Percentiles rank a stretch among this genome's conserved stretches.
phyloP scores from a whole-genome alignment of 495 filamentous ascomycete genomes.

The Parathielavia appendiculata region DNA sequence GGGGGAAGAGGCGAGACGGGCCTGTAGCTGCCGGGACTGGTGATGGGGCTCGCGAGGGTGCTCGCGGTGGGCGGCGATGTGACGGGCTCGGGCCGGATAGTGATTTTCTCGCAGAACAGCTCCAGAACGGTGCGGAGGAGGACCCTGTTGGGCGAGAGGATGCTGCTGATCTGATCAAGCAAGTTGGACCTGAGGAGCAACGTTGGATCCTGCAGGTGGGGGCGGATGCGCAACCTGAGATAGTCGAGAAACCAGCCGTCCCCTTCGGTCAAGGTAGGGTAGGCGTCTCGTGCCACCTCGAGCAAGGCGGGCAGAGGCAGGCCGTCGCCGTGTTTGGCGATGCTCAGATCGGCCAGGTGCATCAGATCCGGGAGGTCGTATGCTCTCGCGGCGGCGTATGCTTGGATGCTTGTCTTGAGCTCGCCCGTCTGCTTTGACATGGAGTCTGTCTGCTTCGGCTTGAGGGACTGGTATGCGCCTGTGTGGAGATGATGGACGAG shows the following conservation, averaged over 20 bases:
- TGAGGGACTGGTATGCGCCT: slow-evolving; percentile 32
- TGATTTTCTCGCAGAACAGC: slow-evolving; percentile 32
- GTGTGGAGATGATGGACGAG: slow-evolving; percentile 36
- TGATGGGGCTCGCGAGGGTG: slow-evolving; percentile 17
- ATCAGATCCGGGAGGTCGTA: slow-evolving; percentile 35
- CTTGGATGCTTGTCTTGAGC: slow-evolving; percentile 33
- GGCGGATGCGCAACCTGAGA: slow-evolving; percentile 30
- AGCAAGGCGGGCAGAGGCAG: slow-evolving; percentile 29
- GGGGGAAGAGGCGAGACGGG: slow-evolving; percentile 18
- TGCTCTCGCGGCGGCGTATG: slow-evolving; percentile 27
- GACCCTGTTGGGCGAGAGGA: slow-evolving; percentile 31
- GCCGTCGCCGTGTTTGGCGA: slow-evolving; percentile 29
- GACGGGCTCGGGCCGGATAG: slow-evolving; percentile 8
- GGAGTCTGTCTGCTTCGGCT: slow-evolving; percentile 23
- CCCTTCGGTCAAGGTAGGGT: slow-evolving; percentile 28
- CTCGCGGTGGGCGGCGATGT: slow-evolving; percentile 1
- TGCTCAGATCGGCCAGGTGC: slow-evolving; percentile 28
- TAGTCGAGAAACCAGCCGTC: slow-evolving; percentile 34
- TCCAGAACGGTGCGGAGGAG: slow-evolving; percentile 33
- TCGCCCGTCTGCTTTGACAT: slow-evolving; percentile 27
- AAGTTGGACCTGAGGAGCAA: slow-evolving; percentile 26
- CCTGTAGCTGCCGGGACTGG: slow-evolving; percentile 19
- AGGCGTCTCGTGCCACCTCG: slow-evolving; percentile 30
- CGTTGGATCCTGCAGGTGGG: slow-evolving; percentile 30
- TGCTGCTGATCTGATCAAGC: slow-evolving; percentile 32